Base-by-base conservation (phyloP, 108 stramenopile species). In the Conticribra guillardii region DNA sequence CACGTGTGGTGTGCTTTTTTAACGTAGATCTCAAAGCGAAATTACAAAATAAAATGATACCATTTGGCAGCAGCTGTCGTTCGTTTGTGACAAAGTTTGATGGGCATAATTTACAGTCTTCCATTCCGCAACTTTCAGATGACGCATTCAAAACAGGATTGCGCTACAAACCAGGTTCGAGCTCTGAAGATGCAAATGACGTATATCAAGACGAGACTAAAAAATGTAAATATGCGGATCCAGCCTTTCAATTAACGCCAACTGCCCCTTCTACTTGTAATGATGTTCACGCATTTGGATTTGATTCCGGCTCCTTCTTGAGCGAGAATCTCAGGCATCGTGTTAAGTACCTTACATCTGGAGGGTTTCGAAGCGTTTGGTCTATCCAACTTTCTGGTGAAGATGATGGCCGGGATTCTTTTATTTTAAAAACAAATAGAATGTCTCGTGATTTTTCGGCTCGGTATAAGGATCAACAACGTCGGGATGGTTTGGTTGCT, bases 161-260 rank as follows among this genome's bases (percentile, higher is more conserved):
- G 11, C 37, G 11, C 37, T 41, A 59, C 31, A n/a, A 17, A 59
- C 11, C 5, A n/a, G 57, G 21, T n/a, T 4, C 16, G 16, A 21
- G 4, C 9, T 17, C 50, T 14, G 50, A 51, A 16, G 50, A 51
- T 51, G 50, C 16, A 11, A 51, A 18, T 51, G 9, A 18, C 16
- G 16, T 4, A 4, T 21, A 11, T 16, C 4, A 51, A 4, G 16
- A 4, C 18, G 50, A 51, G 16, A 51, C 50, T 18, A 11, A 41
- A 5, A 11, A 41, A 41, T 62, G 61, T 62, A 45, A 62, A 30
- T 48, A 46, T 27, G 23, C 61, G n/a, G 61, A 62, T 62, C 61
- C 61, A 4, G 23, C 61, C 26, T 47, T 41, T 45, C 61, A 62
- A 29, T 4, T 26, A 2, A 26, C 41, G 15, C 21, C 61, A 26